phyloP scores from a whole-genome alignment of 2,329 filamentous ascomycete species.

The Fusarium pseudoanthophilum region DNA sequence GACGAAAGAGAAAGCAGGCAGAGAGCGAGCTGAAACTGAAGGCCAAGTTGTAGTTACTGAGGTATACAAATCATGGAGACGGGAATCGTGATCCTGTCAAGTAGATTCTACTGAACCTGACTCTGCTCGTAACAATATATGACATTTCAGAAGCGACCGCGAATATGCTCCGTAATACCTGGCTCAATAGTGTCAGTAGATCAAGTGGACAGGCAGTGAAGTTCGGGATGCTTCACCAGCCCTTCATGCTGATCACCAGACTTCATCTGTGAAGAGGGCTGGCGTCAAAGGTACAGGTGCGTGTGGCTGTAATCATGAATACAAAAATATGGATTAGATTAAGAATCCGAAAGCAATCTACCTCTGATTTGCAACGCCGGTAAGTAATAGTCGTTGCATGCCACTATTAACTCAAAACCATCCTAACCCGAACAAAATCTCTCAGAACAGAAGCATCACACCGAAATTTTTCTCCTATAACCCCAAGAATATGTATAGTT shows the following conservation, averaged over 20 bases:
- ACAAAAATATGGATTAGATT: slow-evolving; percentile 8
- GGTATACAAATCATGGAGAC: too few relatives aligned
- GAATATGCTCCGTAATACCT: neutral
- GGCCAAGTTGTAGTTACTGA: neutral
- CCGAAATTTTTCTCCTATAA: neutral
- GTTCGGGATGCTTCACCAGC: neutral
- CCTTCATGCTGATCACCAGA: neutral
- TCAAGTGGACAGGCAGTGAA: neutral
- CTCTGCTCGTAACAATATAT: neutral
- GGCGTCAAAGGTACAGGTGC: neutral
- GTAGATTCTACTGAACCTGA: neutral
- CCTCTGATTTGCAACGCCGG: slow-evolving; percentile 7
- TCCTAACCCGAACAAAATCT: neutral
- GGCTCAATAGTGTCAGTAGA: too few relatives aligned
- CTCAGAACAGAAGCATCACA: neutral
- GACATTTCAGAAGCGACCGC: neutral
- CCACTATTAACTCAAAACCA: slow-evolving; percentile 4
- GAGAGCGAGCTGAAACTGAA: slow-evolving; percentile 11
- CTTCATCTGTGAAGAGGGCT: neutral
- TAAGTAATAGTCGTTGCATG: neutral
- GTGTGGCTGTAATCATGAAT: too few relatives aligned
- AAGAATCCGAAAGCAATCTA: slow-evolving; percentile 6
- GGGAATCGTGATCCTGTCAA: neutral
- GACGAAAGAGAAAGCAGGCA: slow-evolving; percentile 23
- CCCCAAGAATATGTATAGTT: slow-evolving; percentile 20